Percentiles rank a stretch among this genome's conserved stretches.
Conservation (phyloP, 345 rosid genomes). For the Acer yangbiense region DNA sequence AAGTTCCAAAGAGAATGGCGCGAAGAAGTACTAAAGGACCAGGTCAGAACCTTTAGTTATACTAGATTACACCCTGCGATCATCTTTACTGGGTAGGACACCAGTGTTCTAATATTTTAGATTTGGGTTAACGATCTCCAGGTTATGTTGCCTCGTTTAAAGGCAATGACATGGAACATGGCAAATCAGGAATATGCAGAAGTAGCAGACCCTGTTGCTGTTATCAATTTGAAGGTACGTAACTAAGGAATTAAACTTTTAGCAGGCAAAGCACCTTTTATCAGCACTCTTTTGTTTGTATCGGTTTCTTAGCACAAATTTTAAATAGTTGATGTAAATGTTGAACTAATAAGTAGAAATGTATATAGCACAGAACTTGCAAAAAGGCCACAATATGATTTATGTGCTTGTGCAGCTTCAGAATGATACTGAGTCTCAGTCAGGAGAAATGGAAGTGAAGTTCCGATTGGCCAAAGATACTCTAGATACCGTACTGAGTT, state of each 20-base stretch:
- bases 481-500: constrained; percentile 40
- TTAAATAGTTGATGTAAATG: constrained; percentile 8
- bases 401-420: constrained; percentile 45
- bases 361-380: background rate
- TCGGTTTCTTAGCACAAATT: background rate
- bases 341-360: background rate
- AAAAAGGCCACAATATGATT: background rate
- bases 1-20: constrained; percentile 69
- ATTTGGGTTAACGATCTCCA: constrained; percentile 20
- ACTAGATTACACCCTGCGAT: background rate
- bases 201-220: constrained; percentile 42
- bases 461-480: constrained; percentile 52
- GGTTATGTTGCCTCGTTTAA: constrained; percentile 51
- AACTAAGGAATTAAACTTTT: background rate
- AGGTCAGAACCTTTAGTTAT: constrained; percentile 34
- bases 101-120: background rate
- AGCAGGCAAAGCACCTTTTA: background rate
- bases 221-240: constrained; percentile 54
- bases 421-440: constrained; percentile 37
- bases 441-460: constrained; percentile 47
- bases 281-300: background rate
- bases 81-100: constrained; percentile 4
- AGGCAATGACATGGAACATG: constrained; percentile 64
- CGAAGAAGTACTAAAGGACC: constrained; percentile 48
- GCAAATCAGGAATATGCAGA: constrained; percentile 37